Conservation (phyloP, 306 rosid species). For the Cyclanthera cordifolia region DNA sequence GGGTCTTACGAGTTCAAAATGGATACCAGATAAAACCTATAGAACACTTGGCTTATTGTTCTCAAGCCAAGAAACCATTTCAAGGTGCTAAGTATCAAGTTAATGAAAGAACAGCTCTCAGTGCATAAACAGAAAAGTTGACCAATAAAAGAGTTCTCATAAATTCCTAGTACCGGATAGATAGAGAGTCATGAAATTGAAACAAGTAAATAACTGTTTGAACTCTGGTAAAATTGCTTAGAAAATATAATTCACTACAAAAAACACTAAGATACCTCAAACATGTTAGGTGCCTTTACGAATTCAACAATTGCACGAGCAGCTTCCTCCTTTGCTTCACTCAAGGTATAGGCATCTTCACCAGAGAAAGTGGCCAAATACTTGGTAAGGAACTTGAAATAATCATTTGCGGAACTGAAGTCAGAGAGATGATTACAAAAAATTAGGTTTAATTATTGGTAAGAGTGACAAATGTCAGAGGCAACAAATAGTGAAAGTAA, state of each 20-base stretch:
- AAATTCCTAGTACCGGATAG: not conserved
- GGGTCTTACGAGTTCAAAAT: not conserved
- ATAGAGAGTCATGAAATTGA: not conserved
- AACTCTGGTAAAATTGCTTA: not conserved
- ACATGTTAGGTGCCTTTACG: conserved; percentile 69
- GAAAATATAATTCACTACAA: not conserved
- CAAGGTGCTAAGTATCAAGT: not conserved
- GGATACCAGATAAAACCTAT: not conserved
- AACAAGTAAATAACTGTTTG: not conserved
- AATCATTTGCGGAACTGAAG: conserved; percentile 66
- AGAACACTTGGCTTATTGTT: not conserved
- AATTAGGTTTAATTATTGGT: not conserved
- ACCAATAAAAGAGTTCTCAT: not conserved
- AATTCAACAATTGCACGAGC: conserved; percentile 68
- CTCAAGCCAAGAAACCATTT: not conserved
- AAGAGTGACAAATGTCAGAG: not conserved
- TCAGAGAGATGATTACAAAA: conserved; percentile 4
- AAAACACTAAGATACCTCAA: conserved; percentile 46
- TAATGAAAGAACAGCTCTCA: not conserved
- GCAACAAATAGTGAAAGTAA: not conserved
- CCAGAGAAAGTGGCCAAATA: conserved; percentile 66
- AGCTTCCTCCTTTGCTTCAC: conserved; percentile 88
- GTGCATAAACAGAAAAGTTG: no score
- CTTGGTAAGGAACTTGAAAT: conserved; percentile 61
- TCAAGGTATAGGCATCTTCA: conserved; percentile 53